phyloP scores from a whole-genome alignment of 2,329 filamentous ascomycete species.

The Diaporthe helianthi region DNA sequence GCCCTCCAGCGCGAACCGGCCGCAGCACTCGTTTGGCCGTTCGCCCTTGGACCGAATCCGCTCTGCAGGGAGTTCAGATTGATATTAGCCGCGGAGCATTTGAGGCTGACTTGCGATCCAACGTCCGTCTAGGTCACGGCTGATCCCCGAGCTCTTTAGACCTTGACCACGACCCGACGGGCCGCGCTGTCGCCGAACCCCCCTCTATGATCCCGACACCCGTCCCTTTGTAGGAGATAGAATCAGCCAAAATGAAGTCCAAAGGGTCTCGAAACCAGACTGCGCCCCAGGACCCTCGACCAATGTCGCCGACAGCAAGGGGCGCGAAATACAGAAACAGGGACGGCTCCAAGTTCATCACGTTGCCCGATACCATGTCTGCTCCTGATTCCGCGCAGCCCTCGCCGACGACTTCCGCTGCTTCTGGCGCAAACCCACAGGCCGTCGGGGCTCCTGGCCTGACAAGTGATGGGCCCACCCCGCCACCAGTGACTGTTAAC shows the following conservation, averaged over 20 bases:
- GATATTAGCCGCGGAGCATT: background rate
- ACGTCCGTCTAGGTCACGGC: constrained; percentile 25
- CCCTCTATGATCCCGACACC: constrained; percentile 31
- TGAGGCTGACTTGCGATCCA: constrained; percentile 25
- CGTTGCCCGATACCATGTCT: constrained; percentile 59
- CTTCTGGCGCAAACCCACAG: constrained; percentile 42
- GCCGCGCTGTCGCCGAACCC: constrained; percentile 31
- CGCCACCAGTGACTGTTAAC: constrained; percentile 67
- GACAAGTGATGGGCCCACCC: constrained; percentile 38
- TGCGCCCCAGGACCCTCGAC: constrained; percentile 40
- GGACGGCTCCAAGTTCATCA: constrained; percentile 74
- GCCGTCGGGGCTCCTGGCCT: constrained; percentile 37
- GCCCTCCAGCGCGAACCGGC: constrained; percentile 10
- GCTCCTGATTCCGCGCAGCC: constrained; percentile 57
- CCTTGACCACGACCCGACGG: constrained; percentile 26
- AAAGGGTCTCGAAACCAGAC: constrained; percentile 44
- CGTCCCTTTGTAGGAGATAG: constrained; percentile 17
- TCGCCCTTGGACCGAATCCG: constrained; percentile 1
- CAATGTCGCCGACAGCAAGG: constrained; percentile 60
- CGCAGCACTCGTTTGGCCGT: constrained; percentile 1
- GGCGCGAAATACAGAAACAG: constrained; percentile 70
- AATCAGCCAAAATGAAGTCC: constrained; percentile 32
- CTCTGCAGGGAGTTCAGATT: background rate
- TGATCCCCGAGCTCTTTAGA: constrained; percentile 13
- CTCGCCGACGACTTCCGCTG: constrained; percentile 54